Evolutionary conservation across 1,284 basidiomycete genomes (phyloP), one percentile per base, ranked within the genome.

Genomic region (Neonothopanus nambi): DNA sequence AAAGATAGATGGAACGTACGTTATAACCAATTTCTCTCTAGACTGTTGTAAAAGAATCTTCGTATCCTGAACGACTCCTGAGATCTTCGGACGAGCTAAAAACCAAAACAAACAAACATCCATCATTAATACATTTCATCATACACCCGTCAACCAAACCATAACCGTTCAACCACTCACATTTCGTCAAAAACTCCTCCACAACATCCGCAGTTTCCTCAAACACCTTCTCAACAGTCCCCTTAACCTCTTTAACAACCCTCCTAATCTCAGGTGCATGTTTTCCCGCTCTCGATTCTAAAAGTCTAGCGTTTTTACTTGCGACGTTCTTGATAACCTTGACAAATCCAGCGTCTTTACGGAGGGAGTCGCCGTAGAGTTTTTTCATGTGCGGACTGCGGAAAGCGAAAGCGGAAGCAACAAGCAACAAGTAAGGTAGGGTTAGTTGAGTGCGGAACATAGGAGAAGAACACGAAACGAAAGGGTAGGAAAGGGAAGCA

Each of bases 281-380:
- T 54, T 79, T 77, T 17, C 83, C 82, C 17, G 86, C 82, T 40
- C 81, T 76, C 24, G 78, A 80, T 65, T 89, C 87, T 17, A 94
- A 67, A 5, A 89, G 78, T 44, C 81, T 80, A 1, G 83, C 88
- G 58, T 94, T 92, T 70, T 86, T 87, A 61, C 81, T 86, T 1
- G 95, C 93, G 7, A 95, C 92, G 52, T 81, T 89, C 73, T 95
- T 95, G 68, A 99, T 87, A 24, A 98, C 95, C 76, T 98, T 97
- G 57, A 95, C 93, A 59, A 98, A 89, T 33, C 96, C 97, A 6
- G 95, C 95, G 56, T 98, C 96, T 67, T 93, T 93, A 57, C 95
- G 85, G 17, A 99, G 76, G 5, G 91, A 87, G 63, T 95, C 86
- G 13, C 96, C 96, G 68, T 98, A 99, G 15, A 98, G 77, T 65